Evolutionary conservation across 1,139 yeast species (phyloP), one percentile per base, ranked within the genome.

Genomic region (Candida gigantensis): DNA sequence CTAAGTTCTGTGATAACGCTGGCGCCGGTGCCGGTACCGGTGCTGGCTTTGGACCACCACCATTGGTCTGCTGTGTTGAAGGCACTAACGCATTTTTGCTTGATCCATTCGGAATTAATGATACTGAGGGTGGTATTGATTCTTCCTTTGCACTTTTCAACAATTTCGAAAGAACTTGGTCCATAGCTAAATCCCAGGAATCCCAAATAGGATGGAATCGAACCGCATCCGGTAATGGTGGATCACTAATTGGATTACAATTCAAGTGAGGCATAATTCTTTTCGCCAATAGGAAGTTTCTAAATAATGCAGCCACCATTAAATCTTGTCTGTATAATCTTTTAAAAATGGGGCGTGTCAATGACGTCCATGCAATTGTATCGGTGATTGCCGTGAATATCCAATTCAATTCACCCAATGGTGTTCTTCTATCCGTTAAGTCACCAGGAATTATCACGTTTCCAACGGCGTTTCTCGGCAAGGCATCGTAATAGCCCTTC

Each of bases 331-430:
- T 75, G 53, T 94, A 92, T 14, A 94, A 70, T 39, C 92, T 75
- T 53, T 90, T 90, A 67, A 94, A 92, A 28, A 92, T 68, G 1
- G 95, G 90, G 42, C 96, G 72, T 2, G 95, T 89, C 32, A 94
- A 65, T 1, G 92, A 78, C 0, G 96, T 88, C 97, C 98, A 94
- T 4, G 98, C 98, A 43, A 92, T 92, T 0, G 97, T 92, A 60
- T 92, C 99, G 3, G 98, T 92, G 28, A 92, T 89, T 3, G 98
- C 97, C 1, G 97, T 94, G 60, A 92, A 92, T 24, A 92, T 92
- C 97, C 98, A 94, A 56, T 89, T 89, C 41, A 92, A 72, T 57
- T 94, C 98, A 17, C 98, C 99, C 29, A 92, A 64, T 0, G 98
- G 97, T 0, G 98, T 94, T 47, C 96, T 72, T 52, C 98, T 74